phyloP scores from a whole-genome alignment of 441 rosid genomes.

The Syzygium malaccense region DNA sequence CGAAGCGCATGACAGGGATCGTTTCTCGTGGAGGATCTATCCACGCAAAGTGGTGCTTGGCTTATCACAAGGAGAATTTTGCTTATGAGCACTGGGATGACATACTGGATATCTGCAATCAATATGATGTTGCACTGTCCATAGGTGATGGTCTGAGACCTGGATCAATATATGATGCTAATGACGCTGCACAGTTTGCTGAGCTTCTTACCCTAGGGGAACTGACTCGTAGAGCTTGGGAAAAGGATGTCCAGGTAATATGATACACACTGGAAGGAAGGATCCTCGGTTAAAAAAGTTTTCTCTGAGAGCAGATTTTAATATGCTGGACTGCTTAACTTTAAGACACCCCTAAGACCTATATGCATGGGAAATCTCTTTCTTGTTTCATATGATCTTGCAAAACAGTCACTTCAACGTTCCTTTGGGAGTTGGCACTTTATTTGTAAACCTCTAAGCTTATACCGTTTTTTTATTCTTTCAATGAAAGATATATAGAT shows the following conservation, averaged over 20 bases:
- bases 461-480: not conserved
- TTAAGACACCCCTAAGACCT: not conserved
- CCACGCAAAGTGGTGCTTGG: slow-evolving; percentile 96
- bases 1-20: slow-evolving; percentile 92
- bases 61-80: slow-evolving; percentile 94
- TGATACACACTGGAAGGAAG: not conserved
- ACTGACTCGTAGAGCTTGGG: slow-evolving; percentile 94
- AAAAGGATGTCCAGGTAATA: slow-evolving; percentile 95
- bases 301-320: not conserved
- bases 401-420: not conserved
- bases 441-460: not conserved
- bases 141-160: slow-evolving; percentile 98
- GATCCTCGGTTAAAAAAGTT: not conserved
- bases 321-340: not conserved
- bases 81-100: slow-evolving; percentile 99
- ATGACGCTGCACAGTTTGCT: slow-evolving; percentile 93
- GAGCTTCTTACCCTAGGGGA: slow-evolving; percentile 99
- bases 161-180: slow-evolving; percentile 96
- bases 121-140: slow-evolving; percentile 88
- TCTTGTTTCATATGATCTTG: not conserved
- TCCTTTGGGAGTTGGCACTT: not conserved
- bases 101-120: slow-evolving; percentile 87
- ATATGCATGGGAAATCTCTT: not conserved
- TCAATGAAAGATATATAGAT: not conserved
- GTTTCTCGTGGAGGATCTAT: slow-evolving; percentile 97